A percentile compares a stretch with the other conserved stretches of the same genome.
These are phyloP conservation scores for Vicia sativa DNA, from an alignment of 306 rosid genomes.

Conservation along the genomic window DNA sequence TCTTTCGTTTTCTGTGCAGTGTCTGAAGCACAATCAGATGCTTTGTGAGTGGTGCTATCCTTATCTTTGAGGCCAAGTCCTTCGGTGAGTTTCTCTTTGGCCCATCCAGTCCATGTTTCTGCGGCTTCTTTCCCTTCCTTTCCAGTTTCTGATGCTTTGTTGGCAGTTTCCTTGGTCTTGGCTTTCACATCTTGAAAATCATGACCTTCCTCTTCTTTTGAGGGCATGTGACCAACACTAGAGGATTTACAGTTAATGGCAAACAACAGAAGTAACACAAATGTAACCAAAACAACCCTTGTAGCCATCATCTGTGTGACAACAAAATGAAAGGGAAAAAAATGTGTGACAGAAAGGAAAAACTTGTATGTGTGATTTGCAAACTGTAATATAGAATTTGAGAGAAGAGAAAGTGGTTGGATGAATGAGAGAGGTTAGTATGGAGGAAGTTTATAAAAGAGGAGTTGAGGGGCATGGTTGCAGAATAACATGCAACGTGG, in stretches of 20 bases:
- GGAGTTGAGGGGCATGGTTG: slow-evolving; percentile 16
- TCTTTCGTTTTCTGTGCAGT: slow-evolving; percentile 45
- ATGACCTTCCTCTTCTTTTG: slow-evolving; percentile 48
- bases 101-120: slow-evolving; percentile 88
- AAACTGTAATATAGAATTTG: not conserved
- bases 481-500: slow-evolving; percentile 47
- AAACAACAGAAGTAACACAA: slow-evolving; percentile 20
- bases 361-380: not conserved
- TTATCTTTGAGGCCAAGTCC: slow-evolving; percentile 63
- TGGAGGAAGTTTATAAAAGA: slow-evolving; percentile 22
- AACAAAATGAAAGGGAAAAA: not conserved
- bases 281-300: slow-evolving; percentile 34
- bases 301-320: slow-evolving; percentile 46
- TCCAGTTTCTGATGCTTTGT: slow-evolving; percentile 46
- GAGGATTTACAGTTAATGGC: slow-evolving; percentile 40
- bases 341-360: not conserved
- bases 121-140: slow-evolving; percentile 49
- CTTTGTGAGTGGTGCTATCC: slow-evolving; percentile 22
- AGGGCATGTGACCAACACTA: slow-evolving; percentile 46
- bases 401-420: not conserved
- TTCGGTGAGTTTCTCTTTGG: slow-evolving; percentile 68
- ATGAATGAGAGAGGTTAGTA: not conserved
- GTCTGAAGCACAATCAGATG: slow-evolving; percentile 44
- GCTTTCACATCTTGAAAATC: slow-evolving; percentile 48
- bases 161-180: slow-evolving; percentile 23